Base-by-base conservation (phyloP, 805 yeast species). In the Grigorovia transvaalensis region DNA sequence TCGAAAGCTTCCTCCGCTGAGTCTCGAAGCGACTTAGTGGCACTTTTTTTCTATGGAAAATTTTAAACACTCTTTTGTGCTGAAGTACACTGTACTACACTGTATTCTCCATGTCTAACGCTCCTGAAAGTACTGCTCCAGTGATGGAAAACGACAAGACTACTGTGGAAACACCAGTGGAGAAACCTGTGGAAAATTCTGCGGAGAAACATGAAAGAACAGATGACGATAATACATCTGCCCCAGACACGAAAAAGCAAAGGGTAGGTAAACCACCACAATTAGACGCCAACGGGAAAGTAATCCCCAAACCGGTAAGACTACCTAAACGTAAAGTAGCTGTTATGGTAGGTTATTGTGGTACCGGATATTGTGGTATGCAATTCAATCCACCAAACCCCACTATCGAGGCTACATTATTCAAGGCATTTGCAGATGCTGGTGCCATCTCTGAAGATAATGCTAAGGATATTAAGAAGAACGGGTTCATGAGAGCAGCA, bases 301-400 rank as follows among this genome's bases (percentile, higher is more conserved):
- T 83, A 2, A 66, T 80, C 44, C 80, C 75, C 44, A 74, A 73
- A 52, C 86, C 80, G 56, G 67, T 67, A 40, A 76, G 89, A 67
- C 59, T 79, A 76, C 96, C 98, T 20, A 90, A 90, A 75, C 79
- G 81, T 60, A 90, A 90, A 64, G 96, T 88, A 20, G 97, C 96
- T 0, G 81, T 85, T 61, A 75, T 88, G 81, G 75, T 90, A 57
- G 97, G 98, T 4, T 90, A 90, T 71, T 90, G 96, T 66, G 98
- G 98, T 44, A 83, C 96, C 0, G 97, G 97, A 0, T 90, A 90
- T 70, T 93, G 87, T 67, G 98, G 98, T 8, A 88, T 90, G 96
- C 98, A 90, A 69, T 72, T 84, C 56, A 90, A 89, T 64, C 95
- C 96, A 1, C 95, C 90, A 18, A 80, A 80, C 44, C 81, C 82